phyloP scores from a whole-genome alignment of 1,139 yeast genomes.

The Pneumocystis oryctolagi region DNA sequence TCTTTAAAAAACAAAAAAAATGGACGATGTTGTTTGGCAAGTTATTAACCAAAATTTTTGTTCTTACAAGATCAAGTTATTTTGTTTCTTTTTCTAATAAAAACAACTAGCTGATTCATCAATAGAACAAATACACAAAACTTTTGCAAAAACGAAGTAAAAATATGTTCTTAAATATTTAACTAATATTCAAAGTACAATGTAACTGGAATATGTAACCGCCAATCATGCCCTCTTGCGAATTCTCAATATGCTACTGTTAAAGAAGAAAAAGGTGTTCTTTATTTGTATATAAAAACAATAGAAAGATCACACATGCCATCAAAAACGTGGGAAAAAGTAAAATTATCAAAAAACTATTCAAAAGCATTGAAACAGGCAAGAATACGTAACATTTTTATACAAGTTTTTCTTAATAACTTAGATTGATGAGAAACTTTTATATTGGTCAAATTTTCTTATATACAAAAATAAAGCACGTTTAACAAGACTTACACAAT shows the following conservation, averaged over 20 bases:
- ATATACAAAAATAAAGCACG: slow-evolving; percentile 92
- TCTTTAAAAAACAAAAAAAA: slow-evolving; percentile 5
- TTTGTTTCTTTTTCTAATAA: background rate
- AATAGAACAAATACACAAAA: slow-evolving; percentile 8
- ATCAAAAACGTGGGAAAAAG: slow-evolving; percentile 83
- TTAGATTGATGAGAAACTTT: slow-evolving; percentile 57
- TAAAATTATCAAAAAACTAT: slow-evolving; percentile 75
- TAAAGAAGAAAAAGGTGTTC: slow-evolving; percentile 69
- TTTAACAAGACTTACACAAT: slow-evolving; percentile 84
- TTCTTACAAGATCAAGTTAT: slow-evolving; percentile 56
- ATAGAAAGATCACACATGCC: slow-evolving; percentile 97
- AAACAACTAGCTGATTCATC: background rate
- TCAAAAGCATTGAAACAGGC: slow-evolving; percentile 65
- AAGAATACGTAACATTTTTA: background rate
- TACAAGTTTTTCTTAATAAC: background rate
- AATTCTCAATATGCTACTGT: slow-evolving; percentile 94
- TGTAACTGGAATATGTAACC: slow-evolving; percentile 72
- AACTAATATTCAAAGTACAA: slow-evolving; percentile 67
- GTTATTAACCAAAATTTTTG: slow-evolving; percentile 81
- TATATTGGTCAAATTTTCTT: slow-evolving; percentile 85
- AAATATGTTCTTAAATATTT: slow-evolving; percentile 51
- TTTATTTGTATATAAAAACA: slow-evolving; percentile 88
- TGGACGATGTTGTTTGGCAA: slow-evolving; percentile 65
- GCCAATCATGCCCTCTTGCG: slow-evolving; percentile 92
- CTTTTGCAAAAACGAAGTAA: slow-evolving; percentile 31